Percentiles rank a stretch among this genome's conserved stretches.
Conservation (phyloP, 176 grass and related monocot genomes). For the Oryza officinalis region DNA sequence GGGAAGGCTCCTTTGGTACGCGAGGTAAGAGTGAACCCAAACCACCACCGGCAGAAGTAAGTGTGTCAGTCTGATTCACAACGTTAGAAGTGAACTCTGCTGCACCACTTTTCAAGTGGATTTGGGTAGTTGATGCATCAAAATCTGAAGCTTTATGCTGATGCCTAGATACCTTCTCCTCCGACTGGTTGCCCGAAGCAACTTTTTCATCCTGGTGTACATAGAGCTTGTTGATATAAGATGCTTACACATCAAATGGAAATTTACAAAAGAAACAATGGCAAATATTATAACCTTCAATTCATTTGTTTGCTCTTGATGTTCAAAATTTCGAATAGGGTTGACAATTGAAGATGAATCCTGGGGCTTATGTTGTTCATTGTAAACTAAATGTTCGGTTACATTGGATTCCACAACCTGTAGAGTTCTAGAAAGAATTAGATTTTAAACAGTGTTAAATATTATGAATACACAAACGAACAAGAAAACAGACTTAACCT, state of each 20-base stretch:
- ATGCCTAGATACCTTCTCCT: constrained; percentile 41
- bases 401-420: constrained; percentile 57
- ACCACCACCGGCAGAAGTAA: constrained; percentile 16
- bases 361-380: constrained; percentile 39
- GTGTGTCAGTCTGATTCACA: constrained; percentile 43
- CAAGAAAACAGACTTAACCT: constrained; percentile 47
- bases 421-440: constrained; percentile 14
- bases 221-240: constrained; percentile 3
- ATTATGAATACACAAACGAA: constrained; percentile 14
- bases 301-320: constrained; percentile 55
- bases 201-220: constrained; percentile 42
- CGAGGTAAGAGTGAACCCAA: constrained; percentile 37
- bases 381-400: constrained; percentile 42
- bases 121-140: constrained; percentile 36
- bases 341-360: constrained; percentile 42
- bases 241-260: background rate
- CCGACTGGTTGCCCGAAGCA: constrained; percentile 43
- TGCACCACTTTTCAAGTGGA: constrained; percentile 29
- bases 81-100: constrained; percentile 46
- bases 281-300: constrained; percentile 57
- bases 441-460: background rate
- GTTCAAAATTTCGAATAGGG: constrained; percentile 47
- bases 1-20: constrained; percentile 55
- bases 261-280: background rate
- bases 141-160: constrained; percentile 38